Conservation (phyloP, 345 rosid genomes). For the Microcos paniculata region DNA sequence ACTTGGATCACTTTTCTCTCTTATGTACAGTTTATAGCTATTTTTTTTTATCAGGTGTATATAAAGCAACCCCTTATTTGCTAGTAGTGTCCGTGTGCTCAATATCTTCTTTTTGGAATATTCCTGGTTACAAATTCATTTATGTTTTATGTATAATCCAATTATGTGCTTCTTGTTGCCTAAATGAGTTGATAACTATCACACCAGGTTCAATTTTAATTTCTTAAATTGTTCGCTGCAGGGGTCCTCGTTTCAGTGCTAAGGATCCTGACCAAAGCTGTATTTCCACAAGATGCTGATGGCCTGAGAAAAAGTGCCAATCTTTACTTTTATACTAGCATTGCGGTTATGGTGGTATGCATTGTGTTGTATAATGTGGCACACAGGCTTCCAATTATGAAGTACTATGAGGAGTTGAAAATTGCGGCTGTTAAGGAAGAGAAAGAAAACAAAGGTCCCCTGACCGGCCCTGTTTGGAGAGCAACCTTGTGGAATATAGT, state of each 20-base stretch:
- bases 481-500: constrained; percentile 58
- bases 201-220: background rate
- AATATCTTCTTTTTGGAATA: background rate
- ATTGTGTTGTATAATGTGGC: constrained; percentile 66
- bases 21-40: background rate
- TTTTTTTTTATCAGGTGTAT: background rate
- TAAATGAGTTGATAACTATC: background rate
- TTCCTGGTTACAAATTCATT: background rate
- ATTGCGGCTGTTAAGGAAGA: constrained; percentile 54
- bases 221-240: constrained; percentile 30
- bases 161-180: background rate
- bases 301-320: constrained; percentile 82
- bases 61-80: background rate
- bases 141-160: background rate
- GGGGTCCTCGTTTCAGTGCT: constrained; percentile 91
- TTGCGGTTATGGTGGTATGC: constrained; percentile 76
- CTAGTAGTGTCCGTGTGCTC: background rate
- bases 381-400: constrained; percentile 74
- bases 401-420: constrained; percentile 66
- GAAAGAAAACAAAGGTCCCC: constrained; percentile 43
- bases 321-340: constrained; percentile 71
- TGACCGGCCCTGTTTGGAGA: constrained; percentile 64
- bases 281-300: constrained; percentile 60
- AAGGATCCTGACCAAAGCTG: constrained; percentile 78
- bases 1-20: background rate